phyloP scores from a whole-genome alignment of 306 rosid genomes.

The Quercus engelmannii region DNA sequence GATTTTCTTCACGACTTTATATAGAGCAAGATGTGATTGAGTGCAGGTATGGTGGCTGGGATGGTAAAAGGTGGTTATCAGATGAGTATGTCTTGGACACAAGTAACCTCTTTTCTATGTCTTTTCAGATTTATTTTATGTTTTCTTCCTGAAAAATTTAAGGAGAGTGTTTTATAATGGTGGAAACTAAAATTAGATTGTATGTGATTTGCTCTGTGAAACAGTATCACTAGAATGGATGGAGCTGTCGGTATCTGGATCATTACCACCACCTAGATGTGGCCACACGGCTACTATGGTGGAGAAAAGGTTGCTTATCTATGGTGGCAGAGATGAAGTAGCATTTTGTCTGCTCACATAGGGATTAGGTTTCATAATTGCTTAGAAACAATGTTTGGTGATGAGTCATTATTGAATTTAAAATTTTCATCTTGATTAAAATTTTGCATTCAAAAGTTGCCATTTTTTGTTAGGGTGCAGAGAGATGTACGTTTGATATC shows the following conservation, averaged over 20 bases:
- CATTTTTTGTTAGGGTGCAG: background rate
- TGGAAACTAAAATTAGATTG: constrained; percentile 18
- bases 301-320: constrained; percentile 85
- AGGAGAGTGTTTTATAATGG: constrained; percentile 6
- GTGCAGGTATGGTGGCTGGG: constrained; percentile 98
- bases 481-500: background rate
- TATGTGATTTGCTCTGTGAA: constrained; percentile 21
- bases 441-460: background rate
- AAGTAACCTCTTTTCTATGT: constrained; percentile 42
- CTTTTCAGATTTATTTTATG: constrained; percentile 4
- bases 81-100: constrained; percentile 94
- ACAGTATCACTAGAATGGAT: constrained; percentile 92
- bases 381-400: background rate
- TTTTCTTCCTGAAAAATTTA: background rate
- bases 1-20: constrained; percentile 14
- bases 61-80: constrained; percentile 94
- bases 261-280: constrained; percentile 91
- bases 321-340: constrained; percentile 89
- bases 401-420: background rate
- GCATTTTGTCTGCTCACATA: constrained; percentile 12
- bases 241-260: constrained; percentile 76
- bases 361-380: constrained; percentile 8
- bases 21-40: constrained; percentile 14
- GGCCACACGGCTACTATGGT: constrained; percentile 93
- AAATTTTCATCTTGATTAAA: too few relatives aligned